A percentile compares a stretch with the other conserved stretches of the same genome.
phyloP scores from a whole-genome alignment of 257 asterid species.

The Fraxinus americana region DNA sequence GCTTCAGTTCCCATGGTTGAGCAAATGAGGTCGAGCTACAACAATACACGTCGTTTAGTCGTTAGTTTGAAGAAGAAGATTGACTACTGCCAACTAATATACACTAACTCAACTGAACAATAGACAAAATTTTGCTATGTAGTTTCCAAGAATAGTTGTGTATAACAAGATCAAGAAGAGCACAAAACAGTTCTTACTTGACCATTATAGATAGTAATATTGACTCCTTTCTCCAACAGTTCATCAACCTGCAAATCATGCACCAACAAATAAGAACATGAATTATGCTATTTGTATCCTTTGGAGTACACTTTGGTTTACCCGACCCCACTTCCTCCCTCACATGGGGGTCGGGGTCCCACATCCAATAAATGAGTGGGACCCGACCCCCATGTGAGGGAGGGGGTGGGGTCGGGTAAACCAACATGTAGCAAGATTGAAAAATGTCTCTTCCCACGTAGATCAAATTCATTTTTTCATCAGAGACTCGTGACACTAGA shows the following conservation, averaged over 20 bases:
- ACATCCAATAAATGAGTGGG: too few relatives aligned
- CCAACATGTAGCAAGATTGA: too few relatives aligned
- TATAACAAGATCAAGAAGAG: background rate
- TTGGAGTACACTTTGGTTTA: too few relatives aligned
- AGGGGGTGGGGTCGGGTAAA: too few relatives aligned
- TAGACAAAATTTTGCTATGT: too few relatives aligned
- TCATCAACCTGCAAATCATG: slow-evolving; percentile 39
- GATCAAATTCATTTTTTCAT: background rate
- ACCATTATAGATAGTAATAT: slow-evolving; percentile 79
- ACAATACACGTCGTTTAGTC: background rate
- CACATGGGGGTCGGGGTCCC: too few relatives aligned
- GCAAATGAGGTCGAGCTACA: slow-evolving; percentile 87
- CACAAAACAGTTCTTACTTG: slow-evolving; percentile 53
- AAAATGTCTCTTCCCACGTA: background rate
- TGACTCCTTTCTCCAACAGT: slow-evolving; percentile 76
- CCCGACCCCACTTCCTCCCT: too few relatives aligned
- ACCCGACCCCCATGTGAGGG: too few relatives aligned
- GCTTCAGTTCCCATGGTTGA: slow-evolving; percentile 90
- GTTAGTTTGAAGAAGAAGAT: background rate
- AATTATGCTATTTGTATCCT: too few relatives aligned
- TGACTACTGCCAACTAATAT: too few relatives aligned
- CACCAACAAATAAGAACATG: background rate
- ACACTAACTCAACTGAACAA: too few relatives aligned
- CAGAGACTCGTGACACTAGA: background rate
- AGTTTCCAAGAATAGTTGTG: background rate